These are phyloP conservation scores for Aspergillus oerlinghausenensis DNA, from an alignment of 2,329 filamentous ascomycete genomes.

Conservation along the genomic window DNA sequence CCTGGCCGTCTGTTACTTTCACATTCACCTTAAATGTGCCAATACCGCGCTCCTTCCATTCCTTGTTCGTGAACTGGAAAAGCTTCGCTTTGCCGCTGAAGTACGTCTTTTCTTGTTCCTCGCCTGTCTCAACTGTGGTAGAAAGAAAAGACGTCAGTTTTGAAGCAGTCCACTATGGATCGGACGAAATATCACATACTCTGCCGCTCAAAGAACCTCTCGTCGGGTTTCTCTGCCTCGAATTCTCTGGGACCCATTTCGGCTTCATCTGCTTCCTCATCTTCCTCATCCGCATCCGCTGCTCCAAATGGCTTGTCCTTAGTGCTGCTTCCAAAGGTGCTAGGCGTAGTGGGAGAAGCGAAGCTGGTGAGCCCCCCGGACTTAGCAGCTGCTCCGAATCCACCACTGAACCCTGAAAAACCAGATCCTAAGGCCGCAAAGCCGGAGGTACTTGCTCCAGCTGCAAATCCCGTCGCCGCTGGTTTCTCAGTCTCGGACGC, in stretches of 20 bases:
- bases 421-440: conserved; percentile 36
- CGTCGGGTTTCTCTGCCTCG: conserved; percentile 45
- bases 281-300: conserved; percentile 48
- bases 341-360: conserved; percentile 55
- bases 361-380: conserved; percentile 60
- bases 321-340: conserved; percentile 36
- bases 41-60: conserved; percentile 86
- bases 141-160: conserved; percentile 22
- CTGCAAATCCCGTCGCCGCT: conserved; percentile 27
- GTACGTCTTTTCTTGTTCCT: conserved; percentile 73
- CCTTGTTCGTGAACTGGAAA: conserved; percentile 68
- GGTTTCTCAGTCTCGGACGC: conserved; percentile 18
- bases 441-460: conserved; percentile 29
- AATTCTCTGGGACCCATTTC: conserved; percentile 47
- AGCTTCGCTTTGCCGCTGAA: conserved; percentile 77
- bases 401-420: conserved; percentile 35
- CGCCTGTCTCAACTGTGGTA: conserved; percentile 71
- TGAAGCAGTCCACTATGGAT: not conserved
- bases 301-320: conserved; percentile 68
- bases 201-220: conserved; percentile 54
- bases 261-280: conserved; percentile 48
- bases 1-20: conserved; percentile 53
- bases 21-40: conserved; percentile 84
- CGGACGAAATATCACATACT: conserved; percentile 48
- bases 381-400: conserved; percentile 48